Percentiles rank a stretch among this genome's conserved stretches.
Evolutionary conservation across 352 stramenopile genomes (phyloP).

Genomic region (Thraustotheca clavata): DNA sequence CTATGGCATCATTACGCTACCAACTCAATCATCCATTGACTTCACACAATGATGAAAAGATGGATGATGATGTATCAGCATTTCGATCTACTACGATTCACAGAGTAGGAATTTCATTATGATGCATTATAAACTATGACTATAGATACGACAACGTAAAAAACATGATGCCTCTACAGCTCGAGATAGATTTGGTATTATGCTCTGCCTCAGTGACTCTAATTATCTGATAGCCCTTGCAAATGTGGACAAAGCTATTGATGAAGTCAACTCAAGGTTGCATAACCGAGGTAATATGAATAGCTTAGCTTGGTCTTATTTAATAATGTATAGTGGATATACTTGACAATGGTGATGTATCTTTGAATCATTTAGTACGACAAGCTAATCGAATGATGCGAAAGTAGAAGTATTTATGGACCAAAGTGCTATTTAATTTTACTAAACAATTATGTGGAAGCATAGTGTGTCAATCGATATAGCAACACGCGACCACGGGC

Average conservation of each 20-base stretch:
- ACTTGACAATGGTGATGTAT: background rate
- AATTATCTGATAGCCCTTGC: background rate
- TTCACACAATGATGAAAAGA: slow-evolving; percentile 60
- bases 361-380: slow-evolving; percentile 5
- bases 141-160: background rate
- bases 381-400: slow-evolving; percentile 3
- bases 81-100: slow-evolving; percentile 4
- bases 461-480: slow-evolving; percentile 94
- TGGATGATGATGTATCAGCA: slow-evolving; percentile 26
- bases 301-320: background rate
- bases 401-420: background rate
- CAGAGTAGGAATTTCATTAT: slow-evolving; percentile 1
- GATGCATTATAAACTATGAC: background rate
- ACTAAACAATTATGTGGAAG: slow-evolving; percentile 46
- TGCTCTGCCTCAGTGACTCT: background rate
- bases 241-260: slow-evolving; percentile 28
- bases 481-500: slow-evolving; percentile 94
- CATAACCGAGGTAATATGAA: slow-evolving; percentile 28
- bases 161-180: background rate
- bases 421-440: background rate
- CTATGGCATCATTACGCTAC: slow-evolving; percentile 24
- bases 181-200: background rate
- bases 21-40: slow-evolving; percentile 71
- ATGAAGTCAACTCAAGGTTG: slow-evolving; percentile 53
- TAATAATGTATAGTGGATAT: background rate